Conservation (phyloP, 2,329 filamentous ascomycete genomes). For the Westerdykella aurantiaca region DNA sequence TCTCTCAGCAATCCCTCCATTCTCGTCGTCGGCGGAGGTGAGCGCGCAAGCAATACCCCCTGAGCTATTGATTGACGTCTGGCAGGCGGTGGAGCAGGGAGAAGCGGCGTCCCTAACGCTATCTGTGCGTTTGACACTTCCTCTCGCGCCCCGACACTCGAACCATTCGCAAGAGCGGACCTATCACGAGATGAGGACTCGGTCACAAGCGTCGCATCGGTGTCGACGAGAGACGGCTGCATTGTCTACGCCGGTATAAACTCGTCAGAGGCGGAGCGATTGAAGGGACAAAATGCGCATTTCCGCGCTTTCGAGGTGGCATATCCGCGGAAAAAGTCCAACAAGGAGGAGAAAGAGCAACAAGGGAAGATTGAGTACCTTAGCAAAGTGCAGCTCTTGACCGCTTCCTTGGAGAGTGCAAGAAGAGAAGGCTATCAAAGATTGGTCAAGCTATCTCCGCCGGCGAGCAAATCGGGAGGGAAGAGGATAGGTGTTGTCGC, state of each 20-base stretch:
- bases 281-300: constrained; percentile 75
- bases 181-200: constrained; percentile 83
- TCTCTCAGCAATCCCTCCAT: constrained; percentile 55
- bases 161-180: constrained; percentile 64
- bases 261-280: constrained; percentile 65
- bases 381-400: constrained; percentile 50
- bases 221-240: constrained; percentile 53
- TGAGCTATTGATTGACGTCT: constrained; percentile 5
- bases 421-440: constrained; percentile 57
- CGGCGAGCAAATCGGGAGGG: constrained; percentile 42
- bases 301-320: constrained; percentile 68
- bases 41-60: constrained; percentile 58
- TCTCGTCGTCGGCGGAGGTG: constrained; percentile 79
- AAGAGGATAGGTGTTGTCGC: constrained; percentile 70
- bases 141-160: constrained; percentile 54
- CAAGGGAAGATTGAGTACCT: constrained; percentile 41
- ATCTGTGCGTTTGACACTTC: constrained; percentile 72
- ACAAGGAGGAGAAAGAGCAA: constrained; percentile 20
- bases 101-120: constrained; percentile 79
- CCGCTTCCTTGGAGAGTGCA: constrained; percentile 30
- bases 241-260: constrained; percentile 72
- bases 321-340: constrained; percentile 45
- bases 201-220: constrained; percentile 72
- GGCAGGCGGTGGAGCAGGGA: constrained; percentile 21
- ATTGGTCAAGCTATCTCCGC: constrained; percentile 52